These are phyloP conservation scores for Linanthus parryae DNA, from an alignment of 148 eudicot species.

Conservation along the genomic window DNA sequence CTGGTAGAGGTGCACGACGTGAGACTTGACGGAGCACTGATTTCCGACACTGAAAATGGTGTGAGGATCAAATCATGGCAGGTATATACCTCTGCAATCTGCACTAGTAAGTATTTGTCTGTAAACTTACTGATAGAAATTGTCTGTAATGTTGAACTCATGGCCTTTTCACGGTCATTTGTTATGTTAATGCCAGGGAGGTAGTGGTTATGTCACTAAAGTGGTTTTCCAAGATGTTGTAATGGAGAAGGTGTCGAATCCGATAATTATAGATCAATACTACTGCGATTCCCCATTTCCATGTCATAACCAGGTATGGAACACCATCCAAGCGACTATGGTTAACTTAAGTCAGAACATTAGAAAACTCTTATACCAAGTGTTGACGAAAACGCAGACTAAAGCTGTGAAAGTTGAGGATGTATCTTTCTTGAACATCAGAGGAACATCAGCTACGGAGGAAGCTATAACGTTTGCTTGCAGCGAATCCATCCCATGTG, in stretches of 20 bases:
- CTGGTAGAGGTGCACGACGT: slow-evolving; percentile 51
- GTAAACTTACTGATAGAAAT: not conserved
- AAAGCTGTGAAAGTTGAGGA: slow-evolving; percentile 45
- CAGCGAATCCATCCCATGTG: slow-evolving; percentile 76
- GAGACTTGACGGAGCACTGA: slow-evolving; percentile 43
- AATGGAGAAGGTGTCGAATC: slow-evolving; percentile 88
- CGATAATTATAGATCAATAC: slow-evolving; percentile 84
- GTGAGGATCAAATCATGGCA: slow-evolving; percentile 96
- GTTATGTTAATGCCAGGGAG: slow-evolving; percentile 91
- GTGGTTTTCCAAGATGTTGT: slow-evolving; percentile 50
- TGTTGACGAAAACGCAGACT: slow-evolving; percentile 43
- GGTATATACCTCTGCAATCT: slow-evolving; percentile 34
- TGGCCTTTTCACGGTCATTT: not conserved
- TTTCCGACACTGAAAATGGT: slow-evolving; percentile 78
- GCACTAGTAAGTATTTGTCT: not conserved
- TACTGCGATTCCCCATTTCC: slow-evolving; percentile 59
- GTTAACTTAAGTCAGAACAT: not conserved
- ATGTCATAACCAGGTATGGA: slow-evolving; percentile 73
- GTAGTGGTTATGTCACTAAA: slow-evolving; percentile 61
- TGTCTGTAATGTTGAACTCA: not conserved
- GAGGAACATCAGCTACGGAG: slow-evolving; percentile 76
- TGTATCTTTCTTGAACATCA: slow-evolving; percentile 55
- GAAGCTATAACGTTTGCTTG: slow-evolving; percentile 73
- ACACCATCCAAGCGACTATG: too few relatives aligned
- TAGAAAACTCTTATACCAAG: not conserved